A percentile compares a stretch with the other conserved stretches of the same genome.
Evolutionary conservation across 148 eudicot species (phyloP).

Genomic region (Rhododendron williamsianum): DNA sequence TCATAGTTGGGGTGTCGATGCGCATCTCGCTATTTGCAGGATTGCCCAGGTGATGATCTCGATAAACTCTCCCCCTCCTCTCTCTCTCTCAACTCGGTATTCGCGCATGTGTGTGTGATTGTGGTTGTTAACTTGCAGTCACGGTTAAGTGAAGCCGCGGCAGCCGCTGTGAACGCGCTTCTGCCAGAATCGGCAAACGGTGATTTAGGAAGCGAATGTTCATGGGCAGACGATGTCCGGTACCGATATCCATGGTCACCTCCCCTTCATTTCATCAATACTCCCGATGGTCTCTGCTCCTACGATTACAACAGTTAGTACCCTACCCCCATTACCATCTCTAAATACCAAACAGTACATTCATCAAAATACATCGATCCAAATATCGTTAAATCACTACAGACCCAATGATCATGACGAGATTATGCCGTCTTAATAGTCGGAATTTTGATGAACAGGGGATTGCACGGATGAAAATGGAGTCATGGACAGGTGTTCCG

Average conservation of each 20-base stretch:
- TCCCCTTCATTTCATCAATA: no score
- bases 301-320: slow-evolving; percentile 39
- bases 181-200: no score
- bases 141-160: no score
- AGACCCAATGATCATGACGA: background rate
- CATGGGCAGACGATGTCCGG: no score
- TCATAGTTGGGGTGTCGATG: background rate
- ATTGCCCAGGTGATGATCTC: background rate
- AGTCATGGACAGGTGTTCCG: slow-evolving; percentile 57
- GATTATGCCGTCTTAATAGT: background rate
- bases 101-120: no score
- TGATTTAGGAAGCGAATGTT: no score
- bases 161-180: no score
- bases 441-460: slow-evolving; percentile 24
- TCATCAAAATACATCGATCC: background rate
- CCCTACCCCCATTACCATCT: background rate
- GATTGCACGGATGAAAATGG: slow-evolving; percentile 85
- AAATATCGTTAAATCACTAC: background rate
- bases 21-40: background rate
- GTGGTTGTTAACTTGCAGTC: background rate
- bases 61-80: background rate
- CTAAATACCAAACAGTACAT: no score
- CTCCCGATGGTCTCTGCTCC: no score
- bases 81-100: background rate
- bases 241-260: no score